phyloP scores from a whole-genome alignment of 371 early-diverging fungal genomes.

The Circinella umbellata region DNA sequence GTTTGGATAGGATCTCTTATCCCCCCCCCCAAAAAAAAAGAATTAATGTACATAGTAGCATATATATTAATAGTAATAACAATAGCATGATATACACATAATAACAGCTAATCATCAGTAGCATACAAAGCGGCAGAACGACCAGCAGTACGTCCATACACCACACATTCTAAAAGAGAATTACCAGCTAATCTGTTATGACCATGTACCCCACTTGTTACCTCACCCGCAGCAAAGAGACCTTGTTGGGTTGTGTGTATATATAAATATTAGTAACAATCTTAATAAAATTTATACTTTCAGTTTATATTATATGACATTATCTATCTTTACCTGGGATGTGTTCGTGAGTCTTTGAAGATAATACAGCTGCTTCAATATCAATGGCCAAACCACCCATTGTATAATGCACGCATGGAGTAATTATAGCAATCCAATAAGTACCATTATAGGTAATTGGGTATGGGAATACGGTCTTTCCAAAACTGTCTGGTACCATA shows the following conservation, averaged over 20 bases:
- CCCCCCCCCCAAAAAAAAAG: neutral
- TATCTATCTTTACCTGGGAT: constrained; percentile 13
- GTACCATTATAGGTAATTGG: constrained; percentile 47
- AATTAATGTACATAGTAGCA: constrained; percentile 7
- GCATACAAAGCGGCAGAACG: constrained; percentile 44
- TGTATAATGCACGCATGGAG: constrained; percentile 85
- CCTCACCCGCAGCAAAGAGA: constrained; percentile 81
- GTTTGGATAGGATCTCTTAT: neutral
- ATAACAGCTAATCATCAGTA: neutral
- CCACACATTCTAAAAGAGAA: constrained; percentile 85
- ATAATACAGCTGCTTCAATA: constrained; percentile 49
- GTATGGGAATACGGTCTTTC: constrained; percentile 73
- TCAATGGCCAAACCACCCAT: constrained; percentile 86
- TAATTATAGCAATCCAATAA: constrained; percentile 75
- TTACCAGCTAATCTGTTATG: constrained; percentile 84
- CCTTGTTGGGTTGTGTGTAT: constrained; percentile 53
- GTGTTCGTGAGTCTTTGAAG: constrained; percentile 11
- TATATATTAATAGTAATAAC: neutral
- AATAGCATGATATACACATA: too few relatives aligned
- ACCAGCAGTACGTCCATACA: constrained; percentile 85
- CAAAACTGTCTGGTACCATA: constrained; percentile 50
- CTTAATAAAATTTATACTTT: too few relatives aligned
- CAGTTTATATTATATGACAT: neutral
- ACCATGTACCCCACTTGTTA: constrained; percentile 84
- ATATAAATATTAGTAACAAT: too few relatives aligned